phyloP scores from a whole-genome alignment of 2,329 filamentous ascomycete genomes.

The Penicillium expansum region DNA sequence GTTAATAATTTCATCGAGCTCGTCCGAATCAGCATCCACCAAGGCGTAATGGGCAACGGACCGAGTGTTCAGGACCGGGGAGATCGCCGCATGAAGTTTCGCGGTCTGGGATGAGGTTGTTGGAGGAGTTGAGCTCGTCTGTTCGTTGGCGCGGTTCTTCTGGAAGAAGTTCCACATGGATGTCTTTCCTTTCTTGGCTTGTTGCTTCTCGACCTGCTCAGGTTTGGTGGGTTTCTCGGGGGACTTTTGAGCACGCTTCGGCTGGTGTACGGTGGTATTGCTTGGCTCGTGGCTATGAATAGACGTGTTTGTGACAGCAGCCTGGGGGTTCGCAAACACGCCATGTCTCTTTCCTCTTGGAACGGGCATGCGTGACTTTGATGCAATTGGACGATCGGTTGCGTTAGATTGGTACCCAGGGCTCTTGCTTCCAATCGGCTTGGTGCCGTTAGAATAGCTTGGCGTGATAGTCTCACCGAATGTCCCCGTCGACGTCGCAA shows the following conservation, averaged over 20 bases:
- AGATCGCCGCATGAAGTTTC: slow-evolving; percentile 43
- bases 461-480: slow-evolving; percentile 17
- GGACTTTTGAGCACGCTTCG: slow-evolving; percentile 3
- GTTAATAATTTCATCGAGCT: slow-evolving; percentile 40
- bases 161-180: slow-evolving; percentile 61
- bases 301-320: slow-evolving; percentile 22
- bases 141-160: slow-evolving; percentile 32
- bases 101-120: slow-evolving; percentile 17
- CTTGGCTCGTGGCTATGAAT: slow-evolving; percentile 22
- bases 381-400: neutral
- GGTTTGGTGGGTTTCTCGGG: slow-evolving; percentile 16
- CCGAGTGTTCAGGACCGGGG: slow-evolving; percentile 38
- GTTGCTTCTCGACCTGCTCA: slow-evolving; percentile 33
- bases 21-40: slow-evolving; percentile 47
- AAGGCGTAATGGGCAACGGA: slow-evolving; percentile 59
- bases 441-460: slow-evolving; percentile 4
- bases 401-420: slow-evolving; percentile 5
- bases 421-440: slow-evolving; percentile 3
- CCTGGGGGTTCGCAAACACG: slow-evolving; percentile 22
- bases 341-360: slow-evolving; percentile 20
- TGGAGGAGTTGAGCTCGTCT: slow-evolving; percentile 27
- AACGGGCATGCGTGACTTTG: slow-evolving; percentile 24
- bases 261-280: slow-evolving; percentile 6
- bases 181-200: slow-evolving; percentile 35
- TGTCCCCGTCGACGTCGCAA: slow-evolving; percentile 28